These are phyloP conservation scores for Pisolithus orientalis DNA, from an alignment of 768 basidiomycete species.

Conservation along the genomic window DNA sequence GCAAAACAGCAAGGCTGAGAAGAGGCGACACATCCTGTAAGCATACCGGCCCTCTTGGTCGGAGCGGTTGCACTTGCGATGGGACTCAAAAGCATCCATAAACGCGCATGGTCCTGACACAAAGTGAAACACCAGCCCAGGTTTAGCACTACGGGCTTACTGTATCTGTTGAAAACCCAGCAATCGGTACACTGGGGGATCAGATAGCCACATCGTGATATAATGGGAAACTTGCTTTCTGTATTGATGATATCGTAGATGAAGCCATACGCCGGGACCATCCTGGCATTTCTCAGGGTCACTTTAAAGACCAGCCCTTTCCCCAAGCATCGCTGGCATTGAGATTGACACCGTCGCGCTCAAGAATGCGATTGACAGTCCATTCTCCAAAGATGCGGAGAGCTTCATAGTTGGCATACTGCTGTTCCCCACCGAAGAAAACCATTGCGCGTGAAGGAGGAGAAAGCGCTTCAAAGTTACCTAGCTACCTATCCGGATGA, in stretches of 20 bases:
- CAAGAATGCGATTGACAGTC: slow-evolving; percentile 58
- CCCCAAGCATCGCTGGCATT: slow-evolving; percentile 59
- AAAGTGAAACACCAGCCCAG: background rate
- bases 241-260: slow-evolving; percentile 98
- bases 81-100: slow-evolving; percentile 86
- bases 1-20: background rate
- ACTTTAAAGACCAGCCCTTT: slow-evolving; percentile 66
- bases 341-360: slow-evolving; percentile 33
- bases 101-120: slow-evolving; percentile 78
- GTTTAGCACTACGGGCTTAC: slow-evolving; percentile 22
- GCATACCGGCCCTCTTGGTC: slow-evolving; percentile 76
- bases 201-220: background rate
- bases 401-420: slow-evolving; percentile 66
- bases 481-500: slow-evolving; percentile 88
- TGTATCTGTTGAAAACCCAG: slow-evolving; percentile 79
- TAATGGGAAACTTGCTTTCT: slow-evolving; percentile 60
- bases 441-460: slow-evolving; percentile 50
- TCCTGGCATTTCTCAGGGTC: slow-evolving; percentile 78
- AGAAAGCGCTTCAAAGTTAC: slow-evolving; percentile 82
- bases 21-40: slow-evolving; percentile 41
- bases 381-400: slow-evolving; percentile 73
- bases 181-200: slow-evolving; percentile 55
- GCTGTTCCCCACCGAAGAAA: slow-evolving; percentile 76
- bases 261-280: slow-evolving; percentile 89
- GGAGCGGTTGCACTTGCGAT: slow-evolving; percentile 88